Conservation (phyloP, 805 yeast species). For the Komagataella kurtzmanii region DNA sequence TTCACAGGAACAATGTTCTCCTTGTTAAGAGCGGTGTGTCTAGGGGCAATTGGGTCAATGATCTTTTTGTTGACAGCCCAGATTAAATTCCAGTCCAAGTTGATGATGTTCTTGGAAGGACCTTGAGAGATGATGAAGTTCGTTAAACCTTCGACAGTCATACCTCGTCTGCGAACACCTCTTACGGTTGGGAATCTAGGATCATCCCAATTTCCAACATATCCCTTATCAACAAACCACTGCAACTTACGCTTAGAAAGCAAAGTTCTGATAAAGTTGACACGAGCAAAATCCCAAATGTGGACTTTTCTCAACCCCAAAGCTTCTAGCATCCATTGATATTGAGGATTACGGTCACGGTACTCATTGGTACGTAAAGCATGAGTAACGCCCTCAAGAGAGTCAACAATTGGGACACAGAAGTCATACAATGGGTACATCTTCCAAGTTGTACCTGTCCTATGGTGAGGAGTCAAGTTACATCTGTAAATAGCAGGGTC, state of each 20-base stretch:
- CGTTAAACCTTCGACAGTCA: constrained; percentile 95
- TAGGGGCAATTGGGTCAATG: constrained; percentile 94
- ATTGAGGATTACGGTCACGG: constrained; percentile 97
- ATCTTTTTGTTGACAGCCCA: constrained; percentile 98
- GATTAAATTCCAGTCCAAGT: constrained; percentile 93
- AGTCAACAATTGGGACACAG: constrained; percentile 95
- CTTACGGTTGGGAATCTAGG: constrained; percentile 99
- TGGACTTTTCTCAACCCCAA: constrained; percentile 81
- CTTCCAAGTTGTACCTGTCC: constrained; percentile 90
- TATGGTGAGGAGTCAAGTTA: constrained; percentile 94
- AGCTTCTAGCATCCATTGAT: constrained; percentile 87
- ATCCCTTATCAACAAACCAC: constrained; percentile 92
- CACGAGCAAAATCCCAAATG: constrained; percentile 97
- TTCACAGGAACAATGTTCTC: constrained; percentile 57
- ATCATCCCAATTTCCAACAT: constrained; percentile 94
- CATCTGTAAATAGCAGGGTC: constrained; percentile 98
- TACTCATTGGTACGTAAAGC: constrained; percentile 96
- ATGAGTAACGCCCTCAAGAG: constrained; percentile 95
- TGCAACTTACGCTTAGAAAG: constrained; percentile 95
- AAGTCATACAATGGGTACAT: constrained; percentile 97
- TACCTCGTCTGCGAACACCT: constrained; percentile 99
- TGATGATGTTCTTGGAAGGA: constrained; percentile 93
- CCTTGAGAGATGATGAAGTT: constrained; percentile 93
- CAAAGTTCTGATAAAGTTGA: constrained; percentile 91
- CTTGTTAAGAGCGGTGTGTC: constrained; percentile 70